Conservation (phyloP, 495 filamentous ascomycete genomes). For the Copromyces sp. region DNA sequence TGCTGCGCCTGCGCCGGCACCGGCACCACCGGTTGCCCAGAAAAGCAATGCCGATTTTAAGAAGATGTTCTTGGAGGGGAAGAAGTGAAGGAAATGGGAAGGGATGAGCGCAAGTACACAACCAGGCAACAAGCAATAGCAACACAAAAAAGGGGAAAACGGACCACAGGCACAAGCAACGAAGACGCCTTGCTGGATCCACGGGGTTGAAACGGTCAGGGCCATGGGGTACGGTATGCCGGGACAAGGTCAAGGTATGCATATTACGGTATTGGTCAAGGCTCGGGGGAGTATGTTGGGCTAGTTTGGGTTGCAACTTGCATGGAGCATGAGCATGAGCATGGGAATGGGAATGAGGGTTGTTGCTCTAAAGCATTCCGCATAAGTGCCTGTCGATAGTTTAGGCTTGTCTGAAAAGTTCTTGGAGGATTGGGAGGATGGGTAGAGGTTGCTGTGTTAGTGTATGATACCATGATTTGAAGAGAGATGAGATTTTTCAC, state of each 20-base stretch:
- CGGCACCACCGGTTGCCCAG: conserved; percentile 17
- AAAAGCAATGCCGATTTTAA: conserved; percentile 90
- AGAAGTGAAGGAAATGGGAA: neutral
- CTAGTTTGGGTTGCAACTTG: neutral
- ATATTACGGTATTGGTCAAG: neutral
- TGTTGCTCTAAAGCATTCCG: neutral
- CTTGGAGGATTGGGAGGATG: neutral
- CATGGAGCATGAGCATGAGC: neutral
- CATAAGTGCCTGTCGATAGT: neutral
- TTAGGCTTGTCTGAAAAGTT: neutral
- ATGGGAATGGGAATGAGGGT: neutral
- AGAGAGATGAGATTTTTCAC: neutral
- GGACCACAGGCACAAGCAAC: neutral
- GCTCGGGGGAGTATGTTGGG: neutral
- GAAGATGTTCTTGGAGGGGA: conserved; percentile 49
- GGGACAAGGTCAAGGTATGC: neutral
- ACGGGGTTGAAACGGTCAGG: neutral
- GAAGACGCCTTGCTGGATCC: neutral
- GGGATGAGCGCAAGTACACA: neutral
- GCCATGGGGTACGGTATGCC: neutral
- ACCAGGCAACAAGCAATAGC: neutral
- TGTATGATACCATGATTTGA: neutral
- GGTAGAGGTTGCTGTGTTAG: neutral
- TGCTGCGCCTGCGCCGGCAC: conserved; percentile 13
- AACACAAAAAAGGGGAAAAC: neutral